Evolutionary conservation across 331 rosid species (phyloP).

Genomic region (Prunus yedoensis): DNA sequence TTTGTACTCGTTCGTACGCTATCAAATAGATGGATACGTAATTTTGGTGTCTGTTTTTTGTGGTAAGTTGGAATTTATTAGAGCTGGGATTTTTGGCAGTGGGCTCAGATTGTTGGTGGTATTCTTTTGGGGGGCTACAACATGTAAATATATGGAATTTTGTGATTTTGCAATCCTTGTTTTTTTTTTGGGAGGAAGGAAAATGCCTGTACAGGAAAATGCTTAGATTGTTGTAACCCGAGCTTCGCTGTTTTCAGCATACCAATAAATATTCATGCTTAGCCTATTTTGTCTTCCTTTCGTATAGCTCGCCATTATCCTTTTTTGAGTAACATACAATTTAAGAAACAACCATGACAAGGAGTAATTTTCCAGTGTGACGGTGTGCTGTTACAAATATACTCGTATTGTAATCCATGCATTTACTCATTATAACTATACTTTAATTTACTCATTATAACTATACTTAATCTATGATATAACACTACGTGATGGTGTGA

Average conservation of each 20-base stretch:
- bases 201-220: conserved; percentile 60
- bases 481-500: no score
- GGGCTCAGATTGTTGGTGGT: conserved; percentile 38
- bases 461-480: no score
- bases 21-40: conserved; percentile 52
- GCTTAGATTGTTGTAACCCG: conserved; percentile 52
- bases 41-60: conserved; percentile 36
- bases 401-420: no score
- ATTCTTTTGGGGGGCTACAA: conserved; percentile 38
- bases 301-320: no score
- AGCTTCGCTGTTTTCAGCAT: conserved; percentile 35
- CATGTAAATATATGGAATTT: conserved; percentile 68
- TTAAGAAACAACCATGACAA: no score
- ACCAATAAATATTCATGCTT: conserved; percentile 35
- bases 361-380: no score
- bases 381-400: no score
- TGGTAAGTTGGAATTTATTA: conserved; percentile 28
- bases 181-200: conserved; percentile 35
- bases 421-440: no score
- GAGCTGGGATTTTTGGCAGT: conserved; percentile 45
- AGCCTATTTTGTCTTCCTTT: background rate
- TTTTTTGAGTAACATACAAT: no score
- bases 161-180: conserved; percentile 42
- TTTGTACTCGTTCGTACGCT: conserved; percentile 77
- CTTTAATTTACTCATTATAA: no score